Evolutionary conservation across 2,329 filamentous ascomycete genomes (phyloP), one percentile per base, ranked within the genome.

Genomic region (Sclerotiophoma versabilis): DNA sequence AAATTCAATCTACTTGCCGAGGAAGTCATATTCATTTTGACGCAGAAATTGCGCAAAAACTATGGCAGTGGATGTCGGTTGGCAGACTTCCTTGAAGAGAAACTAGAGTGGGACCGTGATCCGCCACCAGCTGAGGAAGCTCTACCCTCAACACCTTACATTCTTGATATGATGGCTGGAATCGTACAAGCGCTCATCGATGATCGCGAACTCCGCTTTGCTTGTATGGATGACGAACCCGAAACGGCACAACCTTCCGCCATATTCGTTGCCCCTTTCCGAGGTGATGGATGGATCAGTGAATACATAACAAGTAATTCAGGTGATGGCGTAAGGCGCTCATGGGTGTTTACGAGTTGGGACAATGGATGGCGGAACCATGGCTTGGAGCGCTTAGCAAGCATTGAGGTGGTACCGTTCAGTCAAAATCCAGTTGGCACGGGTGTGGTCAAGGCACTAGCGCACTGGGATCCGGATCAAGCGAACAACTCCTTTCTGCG

Each of bases 311-410:
- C 19, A 15, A 42, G 11, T 3, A 33, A 14, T 14, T 8, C 9
- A 2, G 26, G 5, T 19, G 17, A 33, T 10, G 19, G 20, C 8
- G 4, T n/a, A 11, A n/a, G 10, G 23, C 32, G 12, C 10, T 10
- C 36, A 4, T 52, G 32, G 22, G 32, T 60, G 1, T 64, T 63
- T 23, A 58, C 62, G 15, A 64, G 60, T 43, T 64, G 55, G 53
- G 52, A 58, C 6, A 54, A 56, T n/a, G 38, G 54, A 5, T 51
- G 32, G 22, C 23, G 27, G 9, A 41, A 22, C 3, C 46, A 50
- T 14, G 34, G 50, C 8, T 49, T 53, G 20, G 58, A 64, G 32
- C 46, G 51, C 17, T 30, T 59, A 7, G 53, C 55, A 32, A 57
- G 58, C 15, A 37, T 64, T n/a, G 51, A 56, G 20, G 58, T 64